Evolutionary conservation across 805 yeast genomes (phyloP).

Genomic region (Huiozyma sinensis): DNA sequence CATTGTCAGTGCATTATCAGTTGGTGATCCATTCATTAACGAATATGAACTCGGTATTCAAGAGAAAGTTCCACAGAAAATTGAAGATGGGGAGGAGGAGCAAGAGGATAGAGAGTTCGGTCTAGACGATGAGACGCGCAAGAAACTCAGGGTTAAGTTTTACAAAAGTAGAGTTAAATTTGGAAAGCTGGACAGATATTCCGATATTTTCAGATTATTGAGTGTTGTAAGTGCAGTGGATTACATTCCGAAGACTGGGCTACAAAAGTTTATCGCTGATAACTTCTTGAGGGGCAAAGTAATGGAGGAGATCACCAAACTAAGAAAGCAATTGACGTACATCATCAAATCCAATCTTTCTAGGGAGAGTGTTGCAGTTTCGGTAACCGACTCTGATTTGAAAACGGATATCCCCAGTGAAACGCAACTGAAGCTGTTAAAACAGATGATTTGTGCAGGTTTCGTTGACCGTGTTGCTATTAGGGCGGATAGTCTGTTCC

Average conservation of each 20-base stretch:
- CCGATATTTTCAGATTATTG: slow-evolving; percentile 66
- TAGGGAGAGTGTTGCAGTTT: slow-evolving; percentile 47
- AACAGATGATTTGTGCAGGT: slow-evolving; percentile 89
- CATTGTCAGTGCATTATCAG: slow-evolving; percentile 82
- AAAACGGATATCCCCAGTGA: slow-evolving; percentile 58
- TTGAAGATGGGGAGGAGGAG: slow-evolving; percentile 8
- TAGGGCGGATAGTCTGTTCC: slow-evolving; percentile 59
- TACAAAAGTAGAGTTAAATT: slow-evolving; percentile 50
- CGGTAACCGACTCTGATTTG: slow-evolving; percentile 33
- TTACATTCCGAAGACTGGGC: slow-evolving; percentile 45
- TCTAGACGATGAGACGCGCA: slow-evolving; percentile 31
- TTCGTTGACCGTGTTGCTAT: slow-evolving; percentile 85
- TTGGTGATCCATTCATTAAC: slow-evolving; percentile 79
- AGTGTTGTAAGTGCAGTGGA: slow-evolving; percentile 85
- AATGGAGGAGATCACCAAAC: slow-evolving; percentile 75
- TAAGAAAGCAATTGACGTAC: slow-evolving; percentile 68
- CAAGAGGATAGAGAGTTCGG: slow-evolving; percentile 24
- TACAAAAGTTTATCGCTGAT: slow-evolving; percentile 38
- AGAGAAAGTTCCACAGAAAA: slow-evolving; percentile 5
- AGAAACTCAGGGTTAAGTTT: slow-evolving; percentile 39
- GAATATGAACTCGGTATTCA: slow-evolving; percentile 64
- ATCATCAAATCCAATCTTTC: slow-evolving; percentile 60
- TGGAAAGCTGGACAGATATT: slow-evolving; percentile 53
- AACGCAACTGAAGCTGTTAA: slow-evolving; percentile 62
- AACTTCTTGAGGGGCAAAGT: slow-evolving; percentile 68